Evolutionary conservation across 169 alveolate genomes (phyloP).

Genomic region (Plasmodium sp.): DNA sequence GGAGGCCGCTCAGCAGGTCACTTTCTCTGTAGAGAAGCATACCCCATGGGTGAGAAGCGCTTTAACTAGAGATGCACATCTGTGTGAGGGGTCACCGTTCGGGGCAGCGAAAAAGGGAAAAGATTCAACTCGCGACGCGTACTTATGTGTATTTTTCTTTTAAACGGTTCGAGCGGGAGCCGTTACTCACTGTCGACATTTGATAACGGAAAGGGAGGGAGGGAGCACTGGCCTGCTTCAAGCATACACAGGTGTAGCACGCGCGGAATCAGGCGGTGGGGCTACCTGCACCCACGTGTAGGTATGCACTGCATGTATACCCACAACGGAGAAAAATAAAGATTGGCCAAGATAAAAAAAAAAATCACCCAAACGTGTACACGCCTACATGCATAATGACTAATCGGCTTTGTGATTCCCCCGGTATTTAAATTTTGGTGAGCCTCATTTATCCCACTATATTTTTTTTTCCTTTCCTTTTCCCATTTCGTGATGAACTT

Average conservation of each 20-base stretch:
- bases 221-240: not conserved
- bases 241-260: not conserved
- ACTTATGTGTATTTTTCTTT: not conserved
- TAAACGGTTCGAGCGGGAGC: not conserved
- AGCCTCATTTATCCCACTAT: not conserved
- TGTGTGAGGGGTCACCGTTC: not conserved
- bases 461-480: not conserved
- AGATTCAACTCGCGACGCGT: not conserved
- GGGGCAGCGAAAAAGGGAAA: not conserved
- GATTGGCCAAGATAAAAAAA: not conserved
- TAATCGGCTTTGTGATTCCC: not conserved
- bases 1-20: not conserved
- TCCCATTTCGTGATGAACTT: not conserved
- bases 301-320: not conserved
- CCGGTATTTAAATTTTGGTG: not conserved
- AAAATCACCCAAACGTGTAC: not conserved
- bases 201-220: not conserved
- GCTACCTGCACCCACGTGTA: not conserved
- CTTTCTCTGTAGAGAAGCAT: not conserved
- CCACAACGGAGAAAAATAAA: not conserved
- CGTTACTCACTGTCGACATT: not conserved
- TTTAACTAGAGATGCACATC: not conserved
- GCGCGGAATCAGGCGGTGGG: not conserved
- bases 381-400: not conserved
- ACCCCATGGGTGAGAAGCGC: not conserved